These are phyloP conservation scores for Monosporozyma yasuniensis DNA, from an alignment of 805 yeast genomes.

Conservation along the genomic window DNA sequence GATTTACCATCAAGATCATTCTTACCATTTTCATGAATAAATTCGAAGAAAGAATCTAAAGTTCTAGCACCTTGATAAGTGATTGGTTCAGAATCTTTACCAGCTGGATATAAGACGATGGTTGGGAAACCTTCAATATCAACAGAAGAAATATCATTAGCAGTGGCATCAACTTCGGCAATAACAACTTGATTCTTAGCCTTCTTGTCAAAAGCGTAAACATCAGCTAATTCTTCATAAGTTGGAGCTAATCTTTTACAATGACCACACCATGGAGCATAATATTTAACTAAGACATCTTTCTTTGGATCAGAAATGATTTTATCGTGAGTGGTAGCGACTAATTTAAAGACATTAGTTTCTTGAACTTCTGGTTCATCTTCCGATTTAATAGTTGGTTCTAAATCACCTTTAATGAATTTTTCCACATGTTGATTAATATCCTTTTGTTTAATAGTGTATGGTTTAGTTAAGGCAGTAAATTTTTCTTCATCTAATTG, in stretches of 20 bases:
- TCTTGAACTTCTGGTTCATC: conserved; percentile 78
- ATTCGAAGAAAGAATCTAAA: conserved; percentile 58
- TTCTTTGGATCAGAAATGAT: conserved; percentile 48
- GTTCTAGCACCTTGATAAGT: conserved; percentile 65
- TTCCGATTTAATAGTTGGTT: conserved; percentile 75
- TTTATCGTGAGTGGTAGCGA: conserved; percentile 73
- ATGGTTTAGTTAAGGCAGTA: conserved; percentile 16
- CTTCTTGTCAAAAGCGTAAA: conserved; percentile 44
- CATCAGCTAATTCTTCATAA: conserved; percentile 76
- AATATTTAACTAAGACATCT: conserved; percentile 81
- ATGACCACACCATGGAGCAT: conserved; percentile 98
- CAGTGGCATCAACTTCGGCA: conserved; percentile 85
- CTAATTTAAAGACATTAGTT: conserved; percentile 63
- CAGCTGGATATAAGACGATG: conserved; percentile 82
- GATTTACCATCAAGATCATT: conserved; percentile 48
- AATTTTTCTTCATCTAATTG: conserved; percentile 38
- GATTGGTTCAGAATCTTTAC: conserved; percentile 58
- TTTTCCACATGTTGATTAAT: conserved; percentile 55
- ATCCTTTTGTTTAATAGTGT: conserved; percentile 40
- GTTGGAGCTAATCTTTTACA: conserved; percentile 87
- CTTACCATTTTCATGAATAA: conserved; percentile 62
- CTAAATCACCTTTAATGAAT: conserved; percentile 53
- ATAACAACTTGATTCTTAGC: conserved; percentile 50
- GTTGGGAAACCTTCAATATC: conserved; percentile 90
- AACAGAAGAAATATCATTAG: conserved; percentile 70